Conservation (phyloP, 345 rosid species). For the Isatis tinctoria region DNA sequence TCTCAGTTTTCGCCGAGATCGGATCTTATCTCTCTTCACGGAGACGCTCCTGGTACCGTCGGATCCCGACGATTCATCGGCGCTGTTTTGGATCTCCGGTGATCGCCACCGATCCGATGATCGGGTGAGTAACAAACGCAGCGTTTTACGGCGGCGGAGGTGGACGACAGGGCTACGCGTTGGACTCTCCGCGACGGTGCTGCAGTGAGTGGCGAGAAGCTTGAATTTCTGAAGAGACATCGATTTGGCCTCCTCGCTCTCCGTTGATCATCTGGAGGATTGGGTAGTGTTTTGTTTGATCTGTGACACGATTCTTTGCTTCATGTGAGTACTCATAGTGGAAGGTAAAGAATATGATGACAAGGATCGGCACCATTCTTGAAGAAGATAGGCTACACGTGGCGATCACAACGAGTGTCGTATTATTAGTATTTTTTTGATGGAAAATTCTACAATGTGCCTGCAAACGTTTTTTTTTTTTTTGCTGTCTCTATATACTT, state of each 20-base stretch:
- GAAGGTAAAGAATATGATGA: constrained; percentile 8
- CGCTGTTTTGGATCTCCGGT: constrained; percentile 17
- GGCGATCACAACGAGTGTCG: constrained; percentile 16
- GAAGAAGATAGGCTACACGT: constrained; percentile 39
- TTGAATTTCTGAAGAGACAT: constrained; percentile 81
- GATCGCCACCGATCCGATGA: constrained; percentile 47
- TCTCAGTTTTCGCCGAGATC: constrained; percentile 58
- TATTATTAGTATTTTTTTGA: background rate
- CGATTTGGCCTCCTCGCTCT: background rate
- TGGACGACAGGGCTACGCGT: constrained; percentile 78
- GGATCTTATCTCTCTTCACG: constrained; percentile 34
- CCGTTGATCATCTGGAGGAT: background rate
- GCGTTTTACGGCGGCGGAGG: constrained; percentile 86
- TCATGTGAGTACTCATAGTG: constrained; percentile 9
- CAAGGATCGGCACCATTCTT: constrained; percentile 28
- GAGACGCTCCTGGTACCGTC: background rate
- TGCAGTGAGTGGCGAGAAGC: constrained; percentile 81
- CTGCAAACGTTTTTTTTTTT: too few species aligned
- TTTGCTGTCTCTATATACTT: too few species aligned
- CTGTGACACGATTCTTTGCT: constrained; percentile 18
- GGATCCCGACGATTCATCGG: constrained; percentile 30
- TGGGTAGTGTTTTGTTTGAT: background rate
- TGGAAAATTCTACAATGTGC: background rate
- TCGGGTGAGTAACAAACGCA: constrained; percentile 70
- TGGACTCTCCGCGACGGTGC: constrained; percentile 72